Percentiles rank a stretch among this genome's conserved stretches.
phyloP scores from a whole-genome alignment of 176 grass and related monocot genomes.

The Elaeis guineensis region DNA sequence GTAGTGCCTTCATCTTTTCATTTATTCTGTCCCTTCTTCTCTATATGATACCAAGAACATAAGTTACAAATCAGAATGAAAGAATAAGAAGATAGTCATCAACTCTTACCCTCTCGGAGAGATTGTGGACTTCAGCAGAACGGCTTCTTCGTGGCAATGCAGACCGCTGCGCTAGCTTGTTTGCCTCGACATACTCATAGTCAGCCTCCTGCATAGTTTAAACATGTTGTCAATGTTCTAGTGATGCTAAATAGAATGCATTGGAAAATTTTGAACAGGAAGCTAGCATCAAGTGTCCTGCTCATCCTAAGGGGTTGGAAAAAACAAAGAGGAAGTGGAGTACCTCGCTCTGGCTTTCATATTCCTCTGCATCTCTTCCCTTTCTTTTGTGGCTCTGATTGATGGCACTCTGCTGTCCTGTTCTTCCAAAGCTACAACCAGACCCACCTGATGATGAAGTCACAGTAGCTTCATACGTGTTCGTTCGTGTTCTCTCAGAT shows the following conservation, averaged over 20 bases:
- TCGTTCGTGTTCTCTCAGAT: conserved; percentile 3
- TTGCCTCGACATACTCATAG: conserved; percentile 37
- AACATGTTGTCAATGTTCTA: too few species aligned
- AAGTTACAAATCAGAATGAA: not conserved
- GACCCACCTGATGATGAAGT: conserved; percentile 49
- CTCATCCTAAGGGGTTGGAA: too few species aligned
- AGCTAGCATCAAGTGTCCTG: too few species aligned
- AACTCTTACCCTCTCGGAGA: conserved; percentile 67
- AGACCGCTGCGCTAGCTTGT: conserved; percentile 36
- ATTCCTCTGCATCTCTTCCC: conserved; percentile 65
- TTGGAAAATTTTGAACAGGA: too few species aligned
- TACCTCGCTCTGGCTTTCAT: conserved; percentile 69
- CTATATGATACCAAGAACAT: conserved; percentile 19
- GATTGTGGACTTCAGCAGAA: conserved; percentile 91
- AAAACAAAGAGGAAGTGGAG: not conserved
- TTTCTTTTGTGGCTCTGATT: conserved; percentile 64
- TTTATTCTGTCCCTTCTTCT: conserved; percentile 96
- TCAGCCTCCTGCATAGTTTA: conserved; percentile 41
- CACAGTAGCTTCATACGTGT: conserved; percentile 19
- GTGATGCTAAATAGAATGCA: too few species aligned
- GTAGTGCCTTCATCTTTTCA: conserved; percentile 91
- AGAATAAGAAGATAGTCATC: conserved; percentile 5
- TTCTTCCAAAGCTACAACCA: conserved; percentile 36
- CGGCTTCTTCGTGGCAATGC: conserved; percentile 51
- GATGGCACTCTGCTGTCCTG: conserved; percentile 49